These are phyloP conservation scores for Yarrowia galli DNA, from an alignment of 1,139 yeast species.

Conservation along the genomic window DNA sequence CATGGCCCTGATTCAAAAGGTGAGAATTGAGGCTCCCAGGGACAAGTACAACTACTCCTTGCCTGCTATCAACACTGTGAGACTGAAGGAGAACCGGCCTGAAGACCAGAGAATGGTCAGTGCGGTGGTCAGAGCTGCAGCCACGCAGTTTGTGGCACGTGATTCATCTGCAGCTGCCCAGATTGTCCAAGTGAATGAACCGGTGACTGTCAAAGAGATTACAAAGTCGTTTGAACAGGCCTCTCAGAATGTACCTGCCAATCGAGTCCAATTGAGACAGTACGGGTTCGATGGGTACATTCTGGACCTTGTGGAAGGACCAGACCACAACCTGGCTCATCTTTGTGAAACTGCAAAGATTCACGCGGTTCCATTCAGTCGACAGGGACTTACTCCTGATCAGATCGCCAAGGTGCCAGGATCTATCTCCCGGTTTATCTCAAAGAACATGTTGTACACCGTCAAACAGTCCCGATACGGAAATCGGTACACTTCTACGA, in stretches of 20 bases:
- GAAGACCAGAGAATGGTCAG: conserved; percentile 16
- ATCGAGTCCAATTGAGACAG: conserved; percentile 53
- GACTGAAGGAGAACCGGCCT: background rate
- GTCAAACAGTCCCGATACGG: conserved; percentile 10
- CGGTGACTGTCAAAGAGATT: conserved; percentile 45
- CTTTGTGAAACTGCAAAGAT: conserved; percentile 66
- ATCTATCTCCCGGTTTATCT: background rate
- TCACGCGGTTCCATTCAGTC: conserved; percentile 70
- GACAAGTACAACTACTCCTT: conserved; percentile 2
- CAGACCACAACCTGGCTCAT: conserved; percentile 75
- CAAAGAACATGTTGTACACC: conserved; percentile 2
- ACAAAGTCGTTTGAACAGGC: conserved; percentile 44
- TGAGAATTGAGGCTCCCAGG: background rate
- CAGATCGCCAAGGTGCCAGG: background rate
- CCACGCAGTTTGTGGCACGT: conserved; percentile 54
- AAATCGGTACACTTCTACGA: background rate
- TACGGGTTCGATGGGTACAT: conserved; percentile 84
- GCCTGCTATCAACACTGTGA: conserved; percentile 25
- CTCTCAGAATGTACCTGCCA: conserved; percentile 46
- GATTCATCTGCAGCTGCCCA: conserved; percentile 53
- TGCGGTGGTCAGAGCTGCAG: conserved; percentile 54
- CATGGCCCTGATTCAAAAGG: background rate
- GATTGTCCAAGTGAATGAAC: conserved; percentile 59
- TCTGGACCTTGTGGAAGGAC: conserved; percentile 76
- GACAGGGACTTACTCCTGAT: conserved; percentile 45